Base-by-base conservation (phyloP, 768 basidiomycete genomes). In the Auriscalpium vulgare region DNA sequence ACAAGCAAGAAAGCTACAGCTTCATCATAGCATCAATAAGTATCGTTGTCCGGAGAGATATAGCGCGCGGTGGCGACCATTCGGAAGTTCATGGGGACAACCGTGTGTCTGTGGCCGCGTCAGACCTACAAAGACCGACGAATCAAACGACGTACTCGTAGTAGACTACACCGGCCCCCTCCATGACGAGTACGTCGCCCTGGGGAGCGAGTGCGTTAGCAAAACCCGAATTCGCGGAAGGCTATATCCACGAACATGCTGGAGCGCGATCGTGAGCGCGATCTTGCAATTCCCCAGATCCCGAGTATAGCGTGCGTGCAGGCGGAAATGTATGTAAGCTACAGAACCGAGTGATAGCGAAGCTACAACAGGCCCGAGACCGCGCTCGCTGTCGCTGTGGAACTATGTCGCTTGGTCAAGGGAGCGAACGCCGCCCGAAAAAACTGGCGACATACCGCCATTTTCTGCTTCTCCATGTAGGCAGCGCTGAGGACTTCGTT, bases 381-480 rank as follows among this genome's bases (percentile, higher is more conserved):
- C 90, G 10, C 72, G 71, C 70, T 92, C 89, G 54, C 78, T 79
- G 62, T 92, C 89, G 58, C 85, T 89, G 61, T 91, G 89, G 65
- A 88, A 91, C 87, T 89, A 11, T 10, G 13, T 19, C 35, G 11
- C 40, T 9, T 17, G 13, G 21, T 5, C 38, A 44, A 47, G 5
- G 19, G 10, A 13, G 34, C 8, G 17, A 29, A 7, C 14, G 10
- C n/a, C 46, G 19, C 11, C 17, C 10, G 36, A 45, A 47, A 35
- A 17, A 13, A 50, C 6, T n/a, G 37, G 23, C 37, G 36, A 57
- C 67, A 63, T 65, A 89, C 89, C 50, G 87, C 79, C 89, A 92
- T 92, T 66, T 78, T 87, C 67, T 91, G 90, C 56, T 80, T 76
- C 63, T 88, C 86, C 87, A 91, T 90, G 63, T 92, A 92, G 1